Base-by-base conservation (phyloP, 768 basidiomycete species). In the Cystofilobasidium macerans region DNA sequence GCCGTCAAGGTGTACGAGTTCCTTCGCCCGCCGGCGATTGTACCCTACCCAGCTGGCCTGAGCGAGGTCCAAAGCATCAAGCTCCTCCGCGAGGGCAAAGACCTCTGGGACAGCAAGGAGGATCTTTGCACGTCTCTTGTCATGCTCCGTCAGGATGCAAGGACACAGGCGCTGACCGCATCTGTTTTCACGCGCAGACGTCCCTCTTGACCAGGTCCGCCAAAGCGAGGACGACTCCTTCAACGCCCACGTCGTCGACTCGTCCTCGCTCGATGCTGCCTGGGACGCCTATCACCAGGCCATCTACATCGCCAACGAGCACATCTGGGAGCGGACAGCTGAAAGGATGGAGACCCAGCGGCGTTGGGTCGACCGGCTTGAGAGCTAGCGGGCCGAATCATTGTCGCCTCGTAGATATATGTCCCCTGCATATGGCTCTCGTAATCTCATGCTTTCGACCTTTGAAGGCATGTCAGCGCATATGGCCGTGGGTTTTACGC, bases 1-100 rank as follows among this genome's bases (percentile, higher is more conserved):
- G 48, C 48, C 24, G 24, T 51, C 48, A 51, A 51, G 48, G 48
- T 51, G 48, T 51, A 51, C 48, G 48, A 51, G 48, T 51, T 51
- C 48, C n/a, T 51, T 3, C 48, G 24, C 13, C 48, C 48, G 48
- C 48, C 48, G 9, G 48, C 48, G 24, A 51, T 51, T 26, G 48
- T 51, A 26, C 48, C 48, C 8, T 26, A 51, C 48, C 48, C 48
- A 9, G 48, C 48, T 5, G 48, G 48, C n/a, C n/a, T 26, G 48
- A 8, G 24, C 24, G 48, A 51, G 28, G 48, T 51, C 12, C 24
- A 24, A 26, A 26, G n/a, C n/a, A 51, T 51, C n/a, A 51, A 51
- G 48, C 48, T 24, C 48, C 28, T 51, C 24, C n/a, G 48, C 24
- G 48, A 51, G 48, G 48, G n/a, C 4, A 51, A 51, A 16, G 2